Conservation (phyloP, 2,329 filamentous ascomycete genomes). For the Claviceps pusilla region DNA sequence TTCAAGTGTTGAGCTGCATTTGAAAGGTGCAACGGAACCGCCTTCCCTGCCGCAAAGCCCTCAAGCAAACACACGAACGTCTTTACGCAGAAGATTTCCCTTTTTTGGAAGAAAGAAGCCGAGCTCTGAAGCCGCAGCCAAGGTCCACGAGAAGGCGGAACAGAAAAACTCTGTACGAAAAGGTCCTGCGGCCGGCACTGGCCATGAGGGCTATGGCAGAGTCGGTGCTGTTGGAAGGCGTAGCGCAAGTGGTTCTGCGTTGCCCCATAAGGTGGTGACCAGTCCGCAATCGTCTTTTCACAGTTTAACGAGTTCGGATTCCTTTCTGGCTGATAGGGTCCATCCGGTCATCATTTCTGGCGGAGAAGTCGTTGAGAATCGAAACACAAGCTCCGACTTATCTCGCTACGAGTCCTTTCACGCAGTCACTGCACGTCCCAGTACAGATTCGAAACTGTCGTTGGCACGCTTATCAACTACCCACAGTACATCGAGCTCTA, state of each 20-base stretch:
- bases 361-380: slow-evolving; percentile 46
- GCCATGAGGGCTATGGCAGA: slow-evolving; percentile 72
- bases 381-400: slow-evolving; percentile 27
- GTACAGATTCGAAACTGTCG: slow-evolving; percentile 25
- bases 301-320: slow-evolving; percentile 34
- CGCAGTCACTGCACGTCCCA: slow-evolving; percentile 28
- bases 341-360: slow-evolving; percentile 53
- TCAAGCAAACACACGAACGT: slow-evolving; percentile 38
- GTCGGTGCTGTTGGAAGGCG: slow-evolving; percentile 47
- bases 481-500: slow-evolving; percentile 25
- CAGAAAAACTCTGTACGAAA: slow-evolving; percentile 35
- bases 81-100: slow-evolving; percentile 53
- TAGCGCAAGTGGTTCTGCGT: slow-evolving; percentile 42
- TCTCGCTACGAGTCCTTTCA: slow-evolving; percentile 29
- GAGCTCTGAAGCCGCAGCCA: slow-evolving; percentile 29
- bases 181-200: slow-evolving; percentile 81
- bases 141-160: slow-evolving; percentile 34
- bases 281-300: slow-evolving; percentile 36
- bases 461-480: slow-evolving; percentile 28
- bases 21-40: slow-evolving; percentile 9
- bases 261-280: slow-evolving; percentile 27
- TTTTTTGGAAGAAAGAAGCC: slow-evolving; percentile 64
- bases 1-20: slow-evolving; percentile 10
- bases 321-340: slow-evolving; percentile 46
- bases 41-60: slow-evolving; percentile 25